Evolutionary conservation across 1,284 basidiomycete genomes (phyloP).

Genomic region (Takashimella koratensis): DNA sequence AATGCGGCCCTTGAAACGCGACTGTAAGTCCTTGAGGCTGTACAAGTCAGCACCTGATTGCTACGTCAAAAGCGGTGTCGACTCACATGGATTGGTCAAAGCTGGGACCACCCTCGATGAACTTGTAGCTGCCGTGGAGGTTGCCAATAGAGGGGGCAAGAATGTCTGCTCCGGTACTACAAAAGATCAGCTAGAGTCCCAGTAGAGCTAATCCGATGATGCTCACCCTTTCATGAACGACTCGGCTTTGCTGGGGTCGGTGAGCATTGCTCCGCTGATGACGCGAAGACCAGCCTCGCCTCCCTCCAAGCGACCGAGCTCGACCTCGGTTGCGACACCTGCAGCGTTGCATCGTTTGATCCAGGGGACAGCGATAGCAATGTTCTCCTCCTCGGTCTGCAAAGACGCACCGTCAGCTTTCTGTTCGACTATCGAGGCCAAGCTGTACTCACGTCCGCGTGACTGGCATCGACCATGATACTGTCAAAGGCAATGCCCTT

Average conservation of each 20-base stretch:
- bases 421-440: neutral
- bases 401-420: neutral
- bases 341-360: conserved; percentile 40
- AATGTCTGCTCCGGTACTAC: conserved; percentile 49
- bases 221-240: conserved; percentile 44
- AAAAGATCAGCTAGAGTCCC: neutral
- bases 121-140: conserved; percentile 49
- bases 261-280: conserved; percentile 50
- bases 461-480: conserved; percentile 50
- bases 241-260: conserved; percentile 49
- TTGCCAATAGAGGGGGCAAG: conserved; percentile 52
- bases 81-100: conserved; percentile 42
- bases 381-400: conserved; percentile 48
- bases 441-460: conserved; percentile 44
- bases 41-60: too few species aligned
- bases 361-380: conserved; percentile 43
- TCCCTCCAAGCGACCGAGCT: conserved; percentile 51
- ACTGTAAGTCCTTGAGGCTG: conserved; percentile 32
- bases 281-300: conserved; percentile 52
- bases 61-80: too few species aligned
- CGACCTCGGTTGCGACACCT: conserved; percentile 52
- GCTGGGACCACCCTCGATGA: conserved; percentile 37
- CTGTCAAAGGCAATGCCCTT: conserved; percentile 47
- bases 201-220: neutral
- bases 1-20: conserved; percentile 24